phyloP scores from a whole-genome alignment of 1,284 basidiomycete species.

The Trichosporon sp. region DNA sequence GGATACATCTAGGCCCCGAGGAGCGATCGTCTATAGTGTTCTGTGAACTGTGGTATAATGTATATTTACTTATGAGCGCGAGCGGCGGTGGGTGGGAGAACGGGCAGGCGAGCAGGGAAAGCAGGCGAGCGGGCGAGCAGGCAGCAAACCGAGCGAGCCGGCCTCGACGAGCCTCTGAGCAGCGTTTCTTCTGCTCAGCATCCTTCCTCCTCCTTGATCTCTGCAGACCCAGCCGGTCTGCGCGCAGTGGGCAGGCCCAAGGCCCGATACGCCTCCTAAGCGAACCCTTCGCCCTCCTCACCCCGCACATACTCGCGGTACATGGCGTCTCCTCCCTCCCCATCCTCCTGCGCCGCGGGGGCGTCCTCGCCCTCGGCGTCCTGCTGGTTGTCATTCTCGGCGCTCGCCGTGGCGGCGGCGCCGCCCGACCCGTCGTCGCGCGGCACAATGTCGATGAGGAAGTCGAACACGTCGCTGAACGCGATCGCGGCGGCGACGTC shows the following conservation, averaged over 20 bases:
- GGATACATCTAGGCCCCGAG: conserved; percentile 13
- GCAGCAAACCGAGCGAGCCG: not conserved
- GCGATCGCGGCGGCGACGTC: conserved; percentile 87
- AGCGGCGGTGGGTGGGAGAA: not conserved
- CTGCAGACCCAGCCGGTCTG: too few relatives aligned
- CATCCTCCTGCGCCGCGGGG: conserved; percentile 12
- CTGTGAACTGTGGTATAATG: conserved; percentile 21
- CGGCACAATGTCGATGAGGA: conserved; percentile 87
- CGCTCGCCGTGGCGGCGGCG: conserved; percentile 10
- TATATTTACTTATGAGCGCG: conserved; percentile 22
- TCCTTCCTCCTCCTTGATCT: too few relatives aligned
- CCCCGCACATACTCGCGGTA: conserved; percentile 35
- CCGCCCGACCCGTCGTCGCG: conserved; percentile 65
- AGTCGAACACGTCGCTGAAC: conserved; percentile 76
- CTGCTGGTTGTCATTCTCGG: conserved; percentile 18
- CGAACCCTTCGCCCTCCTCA: conserved; percentile 30
- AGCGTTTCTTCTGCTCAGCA: too few relatives aligned
- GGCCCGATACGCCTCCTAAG: conserved; percentile 14
- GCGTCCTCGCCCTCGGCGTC: conserved; percentile 25
- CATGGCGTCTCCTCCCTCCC: conserved; percentile 27
- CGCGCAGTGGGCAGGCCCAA: not conserved
- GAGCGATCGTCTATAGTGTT: conserved; percentile 12
- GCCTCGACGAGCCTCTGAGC: too few relatives aligned
- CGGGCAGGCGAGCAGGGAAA: too few relatives aligned
- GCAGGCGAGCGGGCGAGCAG: too few relatives aligned